phyloP scores from a whole-genome alignment of 2,329 filamentous ascomycete species.

The Exophiala sp. region DNA sequence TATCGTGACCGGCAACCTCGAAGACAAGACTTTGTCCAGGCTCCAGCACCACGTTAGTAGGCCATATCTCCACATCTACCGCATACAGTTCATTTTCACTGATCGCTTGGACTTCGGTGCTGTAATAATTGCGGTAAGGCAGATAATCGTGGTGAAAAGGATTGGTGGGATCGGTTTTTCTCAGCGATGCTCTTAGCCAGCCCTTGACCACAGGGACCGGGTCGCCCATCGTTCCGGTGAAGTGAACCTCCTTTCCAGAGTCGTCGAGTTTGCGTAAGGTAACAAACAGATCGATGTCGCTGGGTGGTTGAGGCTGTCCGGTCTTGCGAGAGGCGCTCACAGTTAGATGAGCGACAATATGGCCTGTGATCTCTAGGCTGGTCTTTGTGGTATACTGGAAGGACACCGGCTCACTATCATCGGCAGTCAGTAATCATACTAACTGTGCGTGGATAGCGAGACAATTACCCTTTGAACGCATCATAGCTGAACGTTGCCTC shows the following conservation, averaged over 20 bases:
- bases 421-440: too few species aligned
- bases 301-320: neutral
- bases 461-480: neutral
- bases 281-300: constrained; percentile 47
- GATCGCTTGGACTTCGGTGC: constrained; percentile 46
- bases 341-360: neutral
- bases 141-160: constrained; percentile 44
- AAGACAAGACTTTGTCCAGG: too few species aligned
- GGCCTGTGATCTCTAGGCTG: neutral
- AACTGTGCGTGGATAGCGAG: neutral
- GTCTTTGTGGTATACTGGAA: too few species aligned
- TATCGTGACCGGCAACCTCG: too few species aligned
- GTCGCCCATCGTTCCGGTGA: constrained; percentile 55
- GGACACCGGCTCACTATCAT: too few species aligned
- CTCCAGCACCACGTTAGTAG: too few species aligned
- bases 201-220: constrained; percentile 53
- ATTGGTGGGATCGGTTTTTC: constrained; percentile 46
- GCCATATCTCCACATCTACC: too few species aligned
- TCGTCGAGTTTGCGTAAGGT: constrained; percentile 52
- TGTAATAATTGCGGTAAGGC: constrained; percentile 51
- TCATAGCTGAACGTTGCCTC: neutral
- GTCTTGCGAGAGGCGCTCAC: neutral
- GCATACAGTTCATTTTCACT: too few species aligned
- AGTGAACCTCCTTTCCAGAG: constrained; percentile 51
- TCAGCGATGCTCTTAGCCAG: constrained; percentile 51